Percentiles rank a stretch among this genome's conserved stretches.
Conservation (phyloP, 2,329 filamentous ascomycete species). For the Claviceps cyperi region DNA sequence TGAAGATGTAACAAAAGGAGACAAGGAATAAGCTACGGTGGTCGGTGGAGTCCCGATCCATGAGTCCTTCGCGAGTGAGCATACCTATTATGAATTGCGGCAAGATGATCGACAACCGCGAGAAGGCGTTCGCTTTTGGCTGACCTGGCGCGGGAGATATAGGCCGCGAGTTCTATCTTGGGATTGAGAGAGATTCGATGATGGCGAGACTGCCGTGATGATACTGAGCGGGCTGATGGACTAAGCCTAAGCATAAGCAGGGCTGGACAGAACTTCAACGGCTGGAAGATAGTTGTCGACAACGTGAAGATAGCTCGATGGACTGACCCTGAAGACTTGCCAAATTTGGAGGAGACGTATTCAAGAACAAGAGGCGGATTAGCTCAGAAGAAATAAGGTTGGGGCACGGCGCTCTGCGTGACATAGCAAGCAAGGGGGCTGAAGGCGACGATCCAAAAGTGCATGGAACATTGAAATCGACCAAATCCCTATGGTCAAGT, state of each 20-base stretch:
- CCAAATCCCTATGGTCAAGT: slow-evolving; percentile 15
- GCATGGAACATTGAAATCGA: neutral
- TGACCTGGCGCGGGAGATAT: neutral
- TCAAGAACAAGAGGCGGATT: slow-evolving; percentile 5
- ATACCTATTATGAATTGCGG: neutral
- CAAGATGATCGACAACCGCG: neutral
- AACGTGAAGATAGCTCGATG: neutral
- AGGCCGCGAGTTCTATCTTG: neutral
- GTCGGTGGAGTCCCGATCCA: neutral
- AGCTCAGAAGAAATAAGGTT: slow-evolving; percentile 9
- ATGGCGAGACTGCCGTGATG: neutral
- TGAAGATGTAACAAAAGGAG: too few relatives aligned
- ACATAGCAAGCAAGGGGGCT: slow-evolving; percentile 12
- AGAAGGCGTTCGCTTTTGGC: neutral
- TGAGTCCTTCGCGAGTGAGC: neutral
- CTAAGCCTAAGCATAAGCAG: too few relatives aligned
- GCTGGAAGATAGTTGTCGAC: neutral
- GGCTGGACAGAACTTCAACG: too few relatives aligned
- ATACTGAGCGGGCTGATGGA: too few relatives aligned
- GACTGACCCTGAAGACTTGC: neutral
- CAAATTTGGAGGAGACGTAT: neutral
- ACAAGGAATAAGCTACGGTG: neutral
- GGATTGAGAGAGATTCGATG: neutral
- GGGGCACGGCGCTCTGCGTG: slow-evolving; percentile 8
- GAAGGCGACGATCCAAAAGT: slow-evolving; percentile 4